Conservation (phyloP, 2,329 filamentous ascomycete species). For the Diaporthe citri region DNA sequence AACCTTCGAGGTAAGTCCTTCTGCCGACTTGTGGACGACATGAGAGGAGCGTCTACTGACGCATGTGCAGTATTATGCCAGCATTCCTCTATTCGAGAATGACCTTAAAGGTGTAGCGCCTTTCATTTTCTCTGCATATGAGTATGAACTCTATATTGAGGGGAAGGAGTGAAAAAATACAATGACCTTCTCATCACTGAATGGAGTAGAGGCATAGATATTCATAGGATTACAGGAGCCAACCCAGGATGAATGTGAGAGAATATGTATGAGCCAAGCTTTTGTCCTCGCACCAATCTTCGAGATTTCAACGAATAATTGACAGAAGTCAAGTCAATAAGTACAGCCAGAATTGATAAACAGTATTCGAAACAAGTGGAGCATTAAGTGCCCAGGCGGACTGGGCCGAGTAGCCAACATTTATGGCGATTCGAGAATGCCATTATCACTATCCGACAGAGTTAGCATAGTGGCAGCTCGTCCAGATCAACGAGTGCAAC, state of each 20-base stretch:
- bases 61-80: not conserved
- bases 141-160: constrained; percentile 11
- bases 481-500: too few species aligned
- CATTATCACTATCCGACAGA: too few species aligned
- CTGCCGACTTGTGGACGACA: not conserved
- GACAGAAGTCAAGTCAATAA: too few species aligned
- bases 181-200: rapidly evolving
- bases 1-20: not conserved
- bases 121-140: constrained; percentile 4
- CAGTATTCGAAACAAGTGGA: too few species aligned
- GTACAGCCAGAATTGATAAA: too few species aligned
- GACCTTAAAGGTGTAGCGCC: constrained; percentile 9
- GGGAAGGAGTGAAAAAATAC: not conserved
- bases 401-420: too few species aligned
- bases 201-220: not conserved
- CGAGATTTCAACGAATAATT: too few species aligned
- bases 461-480: too few species aligned
- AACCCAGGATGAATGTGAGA: not conserved
- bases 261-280: not conserved
- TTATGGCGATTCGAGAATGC: too few species aligned
- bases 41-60: not conserved
- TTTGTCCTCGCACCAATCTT: not conserved
- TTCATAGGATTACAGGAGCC: rapidly evolving
- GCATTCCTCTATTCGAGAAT: constrained; percentile 15
- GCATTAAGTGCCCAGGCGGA: too few species aligned